phyloP scores from a whole-genome alignment of 1,139 yeast genomes.

The Tardiomyces depauwii region DNA sequence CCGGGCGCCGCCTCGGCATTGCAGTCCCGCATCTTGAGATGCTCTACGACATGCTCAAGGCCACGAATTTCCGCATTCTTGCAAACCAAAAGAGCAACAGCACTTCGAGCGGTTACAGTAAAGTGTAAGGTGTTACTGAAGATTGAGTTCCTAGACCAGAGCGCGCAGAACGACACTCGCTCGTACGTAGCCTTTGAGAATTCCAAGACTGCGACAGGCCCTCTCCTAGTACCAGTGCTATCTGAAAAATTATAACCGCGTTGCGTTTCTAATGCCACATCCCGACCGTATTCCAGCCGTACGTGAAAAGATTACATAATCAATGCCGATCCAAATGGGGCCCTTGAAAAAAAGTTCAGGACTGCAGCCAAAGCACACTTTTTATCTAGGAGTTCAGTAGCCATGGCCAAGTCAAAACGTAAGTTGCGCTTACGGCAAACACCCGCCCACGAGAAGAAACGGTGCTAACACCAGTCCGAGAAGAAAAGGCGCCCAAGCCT shows the following conservation, averaged over 20 bases:
- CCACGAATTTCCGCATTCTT: constrained; percentile 8
- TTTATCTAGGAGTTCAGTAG: not conserved
- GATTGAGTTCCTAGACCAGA: too few species aligned
- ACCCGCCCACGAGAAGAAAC: not conserved
- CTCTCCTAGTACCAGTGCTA: too few species aligned
- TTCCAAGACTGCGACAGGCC: too few species aligned
- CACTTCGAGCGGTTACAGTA: too few species aligned
- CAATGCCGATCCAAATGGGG: not conserved
- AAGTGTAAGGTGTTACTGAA: too few species aligned
- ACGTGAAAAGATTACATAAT: not conserved
- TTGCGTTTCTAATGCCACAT: too few species aligned
- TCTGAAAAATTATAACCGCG: too few species aligned
- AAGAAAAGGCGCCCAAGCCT: constrained; percentile 1
- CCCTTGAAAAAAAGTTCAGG: not conserved
- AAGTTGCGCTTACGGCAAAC: not conserved
- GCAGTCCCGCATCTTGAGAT: constrained; percentile 11
- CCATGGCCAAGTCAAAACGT: constrained; percentile 6
- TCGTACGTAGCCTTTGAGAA: too few species aligned
- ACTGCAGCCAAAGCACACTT: not conserved
- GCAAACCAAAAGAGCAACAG: too few species aligned
- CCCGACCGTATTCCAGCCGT: too few species aligned
- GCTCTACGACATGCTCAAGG: constrained; percentile 9
- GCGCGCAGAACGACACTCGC: too few species aligned
- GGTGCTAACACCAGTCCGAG: not conserved
- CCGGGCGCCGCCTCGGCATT: constrained; percentile 10